A percentile compares a stretch with the other conserved stretches of the same genome.
These are phyloP conservation scores for Salix purpurea DNA, from an alignment of 345 rosid genomes.

Conservation along the genomic window DNA sequence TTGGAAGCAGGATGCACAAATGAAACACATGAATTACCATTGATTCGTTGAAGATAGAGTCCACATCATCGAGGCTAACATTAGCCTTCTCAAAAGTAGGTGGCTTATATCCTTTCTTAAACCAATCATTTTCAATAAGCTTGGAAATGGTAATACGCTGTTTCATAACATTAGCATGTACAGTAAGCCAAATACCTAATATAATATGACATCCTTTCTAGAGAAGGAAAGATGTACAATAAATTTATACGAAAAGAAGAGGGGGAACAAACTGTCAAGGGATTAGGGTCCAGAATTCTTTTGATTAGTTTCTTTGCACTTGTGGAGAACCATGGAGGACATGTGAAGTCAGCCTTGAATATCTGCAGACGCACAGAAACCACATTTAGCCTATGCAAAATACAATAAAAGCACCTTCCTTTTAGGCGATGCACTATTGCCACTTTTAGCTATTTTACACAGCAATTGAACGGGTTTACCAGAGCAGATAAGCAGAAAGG, in stretches of 20 bases:
- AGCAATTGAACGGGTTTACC: background rate
- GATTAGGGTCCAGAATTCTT: conserved; percentile 90
- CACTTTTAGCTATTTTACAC: background rate
- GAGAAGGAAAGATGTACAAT: background rate
- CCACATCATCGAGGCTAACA: conserved; percentile 77
- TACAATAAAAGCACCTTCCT: background rate
- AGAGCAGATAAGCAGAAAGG: background rate
- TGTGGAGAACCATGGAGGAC: conserved; percentile 95
- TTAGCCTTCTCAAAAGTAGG: conserved; percentile 72
- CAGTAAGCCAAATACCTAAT: background rate
- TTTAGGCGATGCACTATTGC: background rate
- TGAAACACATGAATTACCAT: conserved; percentile 42
- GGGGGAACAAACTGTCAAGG: conserved; percentile 51
- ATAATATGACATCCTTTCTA: background rate
- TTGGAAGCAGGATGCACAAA: background rate
- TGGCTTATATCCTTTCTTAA: conserved; percentile 92
- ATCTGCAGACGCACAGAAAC: conserved; percentile 51
- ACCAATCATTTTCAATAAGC: conserved; percentile 92
- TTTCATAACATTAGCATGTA: conserved; percentile 28
- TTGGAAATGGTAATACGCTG: conserved; percentile 85
- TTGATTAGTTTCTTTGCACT: conserved; percentile 87
- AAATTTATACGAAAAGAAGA: conserved; percentile 3
- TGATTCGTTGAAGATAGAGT: conserved; percentile 72
- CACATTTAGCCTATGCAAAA: background rate
- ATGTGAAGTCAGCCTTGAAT: conserved; percentile 80